Conservation (phyloP, 495 filamentous ascomycete genomes). For the Penicillium mononematosum region DNA sequence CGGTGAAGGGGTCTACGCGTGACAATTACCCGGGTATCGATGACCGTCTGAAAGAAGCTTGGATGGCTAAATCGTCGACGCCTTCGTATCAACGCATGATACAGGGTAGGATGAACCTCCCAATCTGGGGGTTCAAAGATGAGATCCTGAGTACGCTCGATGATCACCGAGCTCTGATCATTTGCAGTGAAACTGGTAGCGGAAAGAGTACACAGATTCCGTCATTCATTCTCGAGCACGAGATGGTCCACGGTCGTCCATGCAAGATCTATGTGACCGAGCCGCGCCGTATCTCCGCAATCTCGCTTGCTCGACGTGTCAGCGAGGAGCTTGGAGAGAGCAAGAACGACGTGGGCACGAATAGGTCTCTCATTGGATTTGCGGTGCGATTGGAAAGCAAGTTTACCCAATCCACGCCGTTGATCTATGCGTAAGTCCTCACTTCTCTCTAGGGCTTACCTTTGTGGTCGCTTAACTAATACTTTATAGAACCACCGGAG, state of each 20-base stretch:
- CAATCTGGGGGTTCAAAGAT: slow-evolving; percentile 82
- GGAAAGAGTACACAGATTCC: slow-evolving; percentile 98
- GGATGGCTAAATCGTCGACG: slow-evolving; percentile 65
- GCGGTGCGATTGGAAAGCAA: slow-evolving; percentile 90
- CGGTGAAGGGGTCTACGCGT: slow-evolving; percentile 30
- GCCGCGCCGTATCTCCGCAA: slow-evolving; percentile 93
- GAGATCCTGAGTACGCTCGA: slow-evolving; percentile 73
- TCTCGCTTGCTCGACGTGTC: slow-evolving; percentile 86
- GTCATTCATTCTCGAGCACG: slow-evolving; percentile 84
- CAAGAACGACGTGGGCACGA: slow-evolving; percentile 76
- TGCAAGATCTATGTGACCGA: slow-evolving; percentile 97
- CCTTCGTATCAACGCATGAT: slow-evolving; percentile 52
- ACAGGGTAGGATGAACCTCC: slow-evolving; percentile 64
- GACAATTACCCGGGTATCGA: slow-evolving; percentile 44
- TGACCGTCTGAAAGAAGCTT: slow-evolving; percentile 60
- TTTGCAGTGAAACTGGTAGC: slow-evolving; percentile 94
- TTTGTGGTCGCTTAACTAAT: slow-evolving; percentile 8
- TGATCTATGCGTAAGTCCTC: slow-evolving; percentile 71
- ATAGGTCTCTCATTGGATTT: slow-evolving; percentile 84
- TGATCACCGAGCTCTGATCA: slow-evolving; percentile 75
- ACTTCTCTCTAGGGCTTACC: neutral
- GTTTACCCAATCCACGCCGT: slow-evolving; percentile 70
- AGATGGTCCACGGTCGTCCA: slow-evolving; percentile 70
- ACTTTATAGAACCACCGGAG: slow-evolving; percentile 60
- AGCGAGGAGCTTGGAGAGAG: slow-evolving; percentile 91